phyloP scores from a whole-genome alignment of 2,329 filamentous ascomycete species.

The Colletotrichum orbiculare region DNA sequence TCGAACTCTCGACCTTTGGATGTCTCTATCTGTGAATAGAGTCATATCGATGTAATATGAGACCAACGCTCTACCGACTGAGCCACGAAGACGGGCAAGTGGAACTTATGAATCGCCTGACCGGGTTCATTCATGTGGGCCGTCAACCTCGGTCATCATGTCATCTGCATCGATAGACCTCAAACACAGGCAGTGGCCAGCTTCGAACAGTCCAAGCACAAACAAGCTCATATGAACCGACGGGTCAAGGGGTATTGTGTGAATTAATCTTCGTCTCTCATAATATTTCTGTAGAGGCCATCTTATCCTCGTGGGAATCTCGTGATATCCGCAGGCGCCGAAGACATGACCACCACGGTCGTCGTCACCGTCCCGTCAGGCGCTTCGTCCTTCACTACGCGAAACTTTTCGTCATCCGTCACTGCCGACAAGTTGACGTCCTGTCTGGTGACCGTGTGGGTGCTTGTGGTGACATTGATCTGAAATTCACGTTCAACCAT shows the following conservation, averaged over 20 bases:
- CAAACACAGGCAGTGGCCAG: too few species aligned
- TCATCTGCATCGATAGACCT: too few species aligned
- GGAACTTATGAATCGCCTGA: not conserved
- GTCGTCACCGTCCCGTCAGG: conserved; percentile 25
- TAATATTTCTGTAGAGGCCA: too few species aligned
- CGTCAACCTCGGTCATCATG: too few species aligned
- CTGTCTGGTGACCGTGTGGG: not conserved
- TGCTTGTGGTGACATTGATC: conserved; percentile 13
- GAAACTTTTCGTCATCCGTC: conserved; percentile 10
- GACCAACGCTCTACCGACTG: conserved; percentile 37
- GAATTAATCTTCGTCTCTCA: too few species aligned
- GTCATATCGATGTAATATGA: conserved; percentile 32
- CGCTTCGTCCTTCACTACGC: conserved; percentile 15
- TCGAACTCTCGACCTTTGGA: conserved; percentile 36
- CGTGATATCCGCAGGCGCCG: conserved; percentile 12
- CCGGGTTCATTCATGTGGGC: too few species aligned
- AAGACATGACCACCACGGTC: conserved; percentile 25
- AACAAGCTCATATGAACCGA: too few species aligned
- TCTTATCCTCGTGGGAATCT: conserved; percentile 13
- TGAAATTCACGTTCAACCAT: conserved; percentile 24
- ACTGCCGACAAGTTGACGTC: conserved; percentile 1
- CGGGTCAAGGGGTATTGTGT: not conserved
- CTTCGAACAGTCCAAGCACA: too few species aligned
- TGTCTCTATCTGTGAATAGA: conserved; percentile 6
- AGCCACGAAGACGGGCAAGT: conserved; percentile 26